Evolutionary conservation across 495 filamentous ascomycete genomes (phyloP).

Genomic region (Chaetomium cochliodes): DNA sequence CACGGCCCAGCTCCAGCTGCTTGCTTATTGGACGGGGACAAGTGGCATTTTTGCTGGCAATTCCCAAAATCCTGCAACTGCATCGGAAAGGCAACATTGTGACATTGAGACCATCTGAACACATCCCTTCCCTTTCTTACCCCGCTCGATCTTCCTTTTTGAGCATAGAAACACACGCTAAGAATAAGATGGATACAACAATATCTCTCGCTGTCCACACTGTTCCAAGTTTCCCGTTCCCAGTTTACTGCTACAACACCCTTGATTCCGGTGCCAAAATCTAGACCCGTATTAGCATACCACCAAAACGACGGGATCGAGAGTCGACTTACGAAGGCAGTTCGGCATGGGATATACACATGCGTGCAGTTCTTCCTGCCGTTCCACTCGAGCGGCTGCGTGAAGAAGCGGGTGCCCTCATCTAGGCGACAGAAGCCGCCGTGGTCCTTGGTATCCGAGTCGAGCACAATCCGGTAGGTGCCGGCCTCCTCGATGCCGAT

Average conservation of each 20-base stretch:
- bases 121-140: neutral
- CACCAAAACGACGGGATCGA: neutral
- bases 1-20: neutral
- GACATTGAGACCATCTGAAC: neutral
- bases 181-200: neutral
- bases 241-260: slow-evolving; percentile 15
- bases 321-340: slow-evolving; percentile 69
- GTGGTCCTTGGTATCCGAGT: slow-evolving; percentile 72
- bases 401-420: slow-evolving; percentile 80
- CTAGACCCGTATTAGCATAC: slow-evolving; percentile 21
- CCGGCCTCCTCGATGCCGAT: slow-evolving; percentile 81
- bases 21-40: slow-evolving; percentile 18
- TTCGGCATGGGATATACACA: slow-evolving; percentile 83
- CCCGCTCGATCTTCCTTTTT: slow-evolving; percentile 1
- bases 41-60: slow-evolving; percentile 6
- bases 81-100: neutral
- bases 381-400: slow-evolving; percentile 87
- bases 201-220: neutral
- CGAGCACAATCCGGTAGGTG: slow-evolving; percentile 85
- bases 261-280: slow-evolving; percentile 38
- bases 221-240: neutral
- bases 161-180: neutral
- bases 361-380: slow-evolving; percentile 83
- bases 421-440: slow-evolving; percentile 79
- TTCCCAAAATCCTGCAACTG: neutral